These are phyloP conservation scores for Plasmodium coatneyi DNA, from an alignment of 169 alveolate genomes.

Conservation along the genomic window DNA sequence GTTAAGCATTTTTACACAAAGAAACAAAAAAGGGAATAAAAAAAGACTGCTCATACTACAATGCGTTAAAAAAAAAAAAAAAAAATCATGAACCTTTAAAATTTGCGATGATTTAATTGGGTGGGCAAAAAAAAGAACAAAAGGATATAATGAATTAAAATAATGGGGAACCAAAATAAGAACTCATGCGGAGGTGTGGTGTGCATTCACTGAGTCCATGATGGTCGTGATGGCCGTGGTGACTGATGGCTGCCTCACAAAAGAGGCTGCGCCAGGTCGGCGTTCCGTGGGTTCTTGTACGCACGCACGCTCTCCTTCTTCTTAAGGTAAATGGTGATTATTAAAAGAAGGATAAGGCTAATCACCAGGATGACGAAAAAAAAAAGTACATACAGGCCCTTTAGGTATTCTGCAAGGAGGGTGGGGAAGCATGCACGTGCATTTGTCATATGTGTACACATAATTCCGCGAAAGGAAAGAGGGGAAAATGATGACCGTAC, in stretches of 20 bases:
- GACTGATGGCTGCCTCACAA: neutral
- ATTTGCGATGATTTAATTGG: neutral
- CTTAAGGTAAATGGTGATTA: constrained; percentile 38
- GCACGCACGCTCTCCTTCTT: neutral
- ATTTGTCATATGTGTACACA: neutral
- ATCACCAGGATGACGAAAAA: constrained; percentile 48
- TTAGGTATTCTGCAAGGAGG: constrained; percentile 42
- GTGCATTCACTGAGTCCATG: neutral
- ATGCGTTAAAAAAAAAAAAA: neutral
- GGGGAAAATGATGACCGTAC: neutral
- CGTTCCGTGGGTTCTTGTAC: neutral
- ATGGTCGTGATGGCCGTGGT: no score
- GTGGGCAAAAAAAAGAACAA: neutral
- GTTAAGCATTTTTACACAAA: neutral
- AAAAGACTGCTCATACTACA: neutral
- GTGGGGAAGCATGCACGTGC: neutral
- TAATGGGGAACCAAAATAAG: neutral
- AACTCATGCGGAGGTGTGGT: neutral
- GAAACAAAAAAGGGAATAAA: neutral
- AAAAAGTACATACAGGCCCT: constrained; percentile 49
- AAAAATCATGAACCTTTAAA: neutral
- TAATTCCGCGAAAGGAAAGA: neutral
- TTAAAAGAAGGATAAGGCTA: constrained; percentile 29
- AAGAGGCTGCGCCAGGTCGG: constrained; percentile 49
- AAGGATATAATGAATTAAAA: neutral